A percentile compares a stretch with the other conserved stretches of the same genome.
phyloP scores from a whole-genome alignment of 176 grass and related monocot genomes.

The Oryza glumipatula region DNA sequence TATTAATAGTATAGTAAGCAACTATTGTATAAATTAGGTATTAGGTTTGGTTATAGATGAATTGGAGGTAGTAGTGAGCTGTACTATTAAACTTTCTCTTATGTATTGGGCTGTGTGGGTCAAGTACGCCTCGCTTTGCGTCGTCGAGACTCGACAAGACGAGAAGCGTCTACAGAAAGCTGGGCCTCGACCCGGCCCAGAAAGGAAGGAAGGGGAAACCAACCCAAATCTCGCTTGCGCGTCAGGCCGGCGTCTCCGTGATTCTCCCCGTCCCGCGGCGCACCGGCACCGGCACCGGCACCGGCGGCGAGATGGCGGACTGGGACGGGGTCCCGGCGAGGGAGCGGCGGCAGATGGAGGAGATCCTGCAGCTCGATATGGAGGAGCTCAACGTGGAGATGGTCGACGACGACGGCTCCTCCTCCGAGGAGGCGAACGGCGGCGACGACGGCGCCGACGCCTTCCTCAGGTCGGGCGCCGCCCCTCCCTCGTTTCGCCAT shows the following conservation, averaged over 20 bases:
- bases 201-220: slow-evolving; percentile 17
- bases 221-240: slow-evolving; percentile 23
- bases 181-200: slow-evolving; percentile 9
- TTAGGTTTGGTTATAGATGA: too few species aligned
- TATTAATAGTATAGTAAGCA: too few species aligned
- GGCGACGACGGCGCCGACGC: slow-evolving; percentile 12
- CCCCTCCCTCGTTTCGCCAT: background rate
- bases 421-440: background rate
- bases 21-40: too few species aligned
- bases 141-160: too few species aligned
- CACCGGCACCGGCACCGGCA: background rate
- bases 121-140: too few species aligned
- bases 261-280: too few species aligned
- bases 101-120: too few species aligned
- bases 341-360: slow-evolving; percentile 81
- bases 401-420: slow-evolving; percentile 28
- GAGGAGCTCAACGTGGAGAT: slow-evolving; percentile 82
- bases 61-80: too few species aligned
- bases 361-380: slow-evolving; percentile 83
- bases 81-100: too few species aligned
- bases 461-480: slow-evolving; percentile 48
- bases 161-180: background rate
- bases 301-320: slow-evolving; percentile 51
- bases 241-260: background rate
- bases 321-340: slow-evolving; percentile 58